These are phyloP conservation scores for Penicillium longicatenatum DNA, from an alignment of 495 filamentous ascomycete genomes.

Conservation along the genomic window DNA sequence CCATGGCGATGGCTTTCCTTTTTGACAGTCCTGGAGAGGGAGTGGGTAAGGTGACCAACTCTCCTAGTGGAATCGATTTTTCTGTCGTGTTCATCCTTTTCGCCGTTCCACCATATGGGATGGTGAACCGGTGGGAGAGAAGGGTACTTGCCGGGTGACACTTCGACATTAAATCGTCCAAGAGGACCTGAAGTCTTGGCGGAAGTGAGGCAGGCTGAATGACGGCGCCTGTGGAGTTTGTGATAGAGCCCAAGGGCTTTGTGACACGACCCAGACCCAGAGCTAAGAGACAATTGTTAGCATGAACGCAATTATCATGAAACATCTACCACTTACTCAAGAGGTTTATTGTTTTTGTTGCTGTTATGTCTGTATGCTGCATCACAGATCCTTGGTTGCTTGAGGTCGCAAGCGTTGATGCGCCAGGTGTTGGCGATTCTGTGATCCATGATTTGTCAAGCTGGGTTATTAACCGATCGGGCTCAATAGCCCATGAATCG, in stretches of 20 bases:
- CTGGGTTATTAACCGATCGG: no score
- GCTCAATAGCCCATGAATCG: no score
- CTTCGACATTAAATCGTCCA: background rate
- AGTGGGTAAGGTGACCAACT: background rate
- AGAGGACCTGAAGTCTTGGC: background rate
- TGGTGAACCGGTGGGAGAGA: background rate
- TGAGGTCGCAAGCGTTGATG: no score
- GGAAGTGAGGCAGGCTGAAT: background rate
- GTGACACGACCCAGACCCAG: no score
- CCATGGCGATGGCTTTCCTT: slow-evolving; percentile 29
- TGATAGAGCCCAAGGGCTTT: no score
- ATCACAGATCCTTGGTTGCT: no score
- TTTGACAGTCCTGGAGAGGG: background rate
- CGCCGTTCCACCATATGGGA: background rate
- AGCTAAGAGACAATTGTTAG: background rate
- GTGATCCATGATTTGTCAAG: no score
- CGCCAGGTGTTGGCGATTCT: no score
- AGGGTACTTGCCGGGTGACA: background rate
- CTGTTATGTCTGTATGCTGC: no score
- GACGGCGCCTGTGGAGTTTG: background rate
- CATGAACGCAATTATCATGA: background rate
- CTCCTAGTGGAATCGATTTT: background rate
- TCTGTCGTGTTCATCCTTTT: background rate
- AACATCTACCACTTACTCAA: no score
- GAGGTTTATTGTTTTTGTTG: no score